Evolutionary conservation across 371 early-diverging fungal species (phyloP).

Genomic region (Entomophthora muscae): DNA sequence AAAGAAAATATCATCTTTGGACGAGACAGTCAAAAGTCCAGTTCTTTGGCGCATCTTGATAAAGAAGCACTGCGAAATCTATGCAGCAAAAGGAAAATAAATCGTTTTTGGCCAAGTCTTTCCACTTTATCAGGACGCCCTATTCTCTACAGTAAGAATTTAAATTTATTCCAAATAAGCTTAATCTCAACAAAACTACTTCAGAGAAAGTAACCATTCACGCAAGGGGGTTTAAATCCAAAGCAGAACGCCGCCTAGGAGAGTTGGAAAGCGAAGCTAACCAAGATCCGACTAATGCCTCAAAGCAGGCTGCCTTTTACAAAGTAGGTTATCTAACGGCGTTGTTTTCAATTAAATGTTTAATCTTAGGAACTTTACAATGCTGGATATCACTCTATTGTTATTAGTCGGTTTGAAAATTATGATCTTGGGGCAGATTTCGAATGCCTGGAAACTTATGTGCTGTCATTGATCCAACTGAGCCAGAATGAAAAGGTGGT

Average conservation of each 20-base stretch:
- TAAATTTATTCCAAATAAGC: neutral
- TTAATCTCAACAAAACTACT: neutral
- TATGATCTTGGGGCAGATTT: conserved; percentile 42
- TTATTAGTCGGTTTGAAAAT: conserved; percentile 51
- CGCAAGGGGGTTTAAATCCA: conserved; percentile 4
- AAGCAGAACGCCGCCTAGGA: conserved; percentile 14
- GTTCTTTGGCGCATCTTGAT: neutral
- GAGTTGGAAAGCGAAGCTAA: conserved; percentile 53
- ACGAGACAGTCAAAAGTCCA: neutral
- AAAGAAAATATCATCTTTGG: neutral
- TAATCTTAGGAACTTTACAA: conserved; percentile 35
- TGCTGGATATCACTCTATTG: conserved; percentile 34
- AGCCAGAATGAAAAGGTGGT: conserved; percentile 41
- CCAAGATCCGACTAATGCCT: conserved; percentile 32
- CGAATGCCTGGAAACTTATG: conserved; percentile 44
- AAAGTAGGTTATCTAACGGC: conserved; percentile 23
- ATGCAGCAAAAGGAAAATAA: neutral
- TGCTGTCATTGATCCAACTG: conserved; percentile 42
- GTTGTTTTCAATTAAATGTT: neutral
- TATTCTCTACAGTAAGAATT: neutral
- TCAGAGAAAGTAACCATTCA: neutral
- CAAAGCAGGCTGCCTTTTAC: conserved; percentile 48
- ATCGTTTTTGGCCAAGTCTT: neutral
- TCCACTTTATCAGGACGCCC: neutral
- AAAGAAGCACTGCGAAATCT: neutral